phyloP scores from a whole-genome alignment of 2,329 filamentous ascomycete genomes.

The Chaetomiaceae sp. region DNA sequence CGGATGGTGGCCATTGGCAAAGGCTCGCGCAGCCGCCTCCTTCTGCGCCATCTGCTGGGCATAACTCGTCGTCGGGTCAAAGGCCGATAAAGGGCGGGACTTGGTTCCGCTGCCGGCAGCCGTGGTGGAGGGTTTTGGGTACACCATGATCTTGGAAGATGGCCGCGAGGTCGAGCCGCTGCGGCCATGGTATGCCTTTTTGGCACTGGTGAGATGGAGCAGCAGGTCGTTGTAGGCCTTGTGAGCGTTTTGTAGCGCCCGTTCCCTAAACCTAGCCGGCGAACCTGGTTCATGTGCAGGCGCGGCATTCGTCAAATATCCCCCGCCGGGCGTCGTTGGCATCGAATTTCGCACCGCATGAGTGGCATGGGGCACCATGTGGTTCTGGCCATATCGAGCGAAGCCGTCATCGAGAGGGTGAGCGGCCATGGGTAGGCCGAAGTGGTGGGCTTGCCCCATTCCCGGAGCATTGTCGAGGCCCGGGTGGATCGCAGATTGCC shows the following conservation, averaged over 20 bases:
- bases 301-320: background rate
- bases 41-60: slow-evolving; percentile 24
- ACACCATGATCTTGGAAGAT: slow-evolving; percentile 49
- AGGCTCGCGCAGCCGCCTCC: slow-evolving; percentile 19
- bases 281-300: slow-evolving; percentile 27
- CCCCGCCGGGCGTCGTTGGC: slow-evolving; percentile 23
- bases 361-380: slow-evolving; percentile 26
- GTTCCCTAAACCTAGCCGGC: slow-evolving; percentile 57
- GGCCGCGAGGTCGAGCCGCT: slow-evolving; percentile 35
- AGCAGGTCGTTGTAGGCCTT: slow-evolving; percentile 68
- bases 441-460: slow-evolving; percentile 27
- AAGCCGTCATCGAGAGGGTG: slow-evolving; percentile 30
- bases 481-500: slow-evolving; percentile 28
- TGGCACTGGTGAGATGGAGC: slow-evolving; percentile 57
- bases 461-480: slow-evolving; percentile 23
- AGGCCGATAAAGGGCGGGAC: slow-evolving; percentile 1
- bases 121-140: slow-evolving; percentile 48
- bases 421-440: slow-evolving; percentile 26
- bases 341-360: slow-evolving; percentile 27
- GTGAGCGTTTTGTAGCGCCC: slow-evolving; percentile 65
- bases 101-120: slow-evolving; percentile 16
- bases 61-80: slow-evolving; percentile 17
- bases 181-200: slow-evolving; percentile 43
- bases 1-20: slow-evolving; percentile 20
- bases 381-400: slow-evolving; percentile 23